A percentile compares a stretch with the other conserved stretches of the same genome.
Conservation (phyloP, 345 rosid species). For the Brassica incana region DNA sequence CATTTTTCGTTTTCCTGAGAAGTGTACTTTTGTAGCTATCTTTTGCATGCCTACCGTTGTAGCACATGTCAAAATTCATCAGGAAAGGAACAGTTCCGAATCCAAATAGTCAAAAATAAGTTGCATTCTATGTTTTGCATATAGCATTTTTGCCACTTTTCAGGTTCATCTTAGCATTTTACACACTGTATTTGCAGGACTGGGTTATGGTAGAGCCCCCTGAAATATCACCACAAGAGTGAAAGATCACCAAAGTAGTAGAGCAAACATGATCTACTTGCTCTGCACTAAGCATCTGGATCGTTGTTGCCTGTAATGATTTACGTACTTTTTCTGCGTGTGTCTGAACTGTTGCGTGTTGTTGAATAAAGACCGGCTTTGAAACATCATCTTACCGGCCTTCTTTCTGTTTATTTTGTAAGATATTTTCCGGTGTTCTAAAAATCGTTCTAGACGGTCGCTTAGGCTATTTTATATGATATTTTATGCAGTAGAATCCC, state of each 20-base stretch:
- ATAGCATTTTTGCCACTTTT: background rate
- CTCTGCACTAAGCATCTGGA: background rate
- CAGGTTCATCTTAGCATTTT: slow-evolving; percentile 26
- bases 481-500: background rate
- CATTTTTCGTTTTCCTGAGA: background rate
- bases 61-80: background rate
- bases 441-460: too few species aligned
- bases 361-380: slow-evolving; percentile 19
- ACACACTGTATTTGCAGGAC: slow-evolving; percentile 26
- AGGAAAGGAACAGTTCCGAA: background rate
- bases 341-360: background rate
- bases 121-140: background rate
- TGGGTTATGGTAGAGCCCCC: background rate
- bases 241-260: slow-evolving; percentile 12
- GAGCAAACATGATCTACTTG: slow-evolving; percentile 16
- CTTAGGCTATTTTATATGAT: too few species aligned
- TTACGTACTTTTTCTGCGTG: background rate
- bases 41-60: background rate
- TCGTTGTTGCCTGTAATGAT: background rate
- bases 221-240: background rate
- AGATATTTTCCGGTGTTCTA: background rate
- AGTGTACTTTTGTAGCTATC: background rate
- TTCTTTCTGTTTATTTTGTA: background rate
- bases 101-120: slow-evolving; percentile 1
- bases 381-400: background rate